Evolutionary conservation across 2,329 filamentous ascomycete species (phyloP).

Genomic region (Cadophora luteo-olivacea): DNA sequence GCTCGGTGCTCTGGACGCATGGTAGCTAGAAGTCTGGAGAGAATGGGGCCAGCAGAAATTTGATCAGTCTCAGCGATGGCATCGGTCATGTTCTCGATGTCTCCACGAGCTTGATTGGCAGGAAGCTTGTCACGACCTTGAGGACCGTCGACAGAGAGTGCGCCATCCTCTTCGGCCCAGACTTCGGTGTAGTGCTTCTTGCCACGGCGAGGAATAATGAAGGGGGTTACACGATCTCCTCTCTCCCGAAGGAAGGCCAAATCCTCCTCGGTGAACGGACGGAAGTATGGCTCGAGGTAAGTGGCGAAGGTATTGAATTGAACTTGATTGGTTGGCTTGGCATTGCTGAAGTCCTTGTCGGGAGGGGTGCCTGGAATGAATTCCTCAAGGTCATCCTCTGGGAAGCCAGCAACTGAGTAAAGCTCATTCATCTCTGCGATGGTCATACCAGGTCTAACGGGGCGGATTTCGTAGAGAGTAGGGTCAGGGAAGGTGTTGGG

Average conservation of each 20-base stretch:
- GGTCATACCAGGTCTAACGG: constrained; percentile 75
- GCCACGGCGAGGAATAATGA: constrained; percentile 84
- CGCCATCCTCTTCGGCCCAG: constrained; percentile 93
- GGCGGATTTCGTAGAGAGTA: constrained; percentile 90
- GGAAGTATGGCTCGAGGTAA: constrained; percentile 90
- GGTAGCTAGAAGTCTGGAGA: constrained; percentile 79
- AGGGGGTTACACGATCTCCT: constrained; percentile 83
- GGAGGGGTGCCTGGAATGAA: constrained; percentile 88
- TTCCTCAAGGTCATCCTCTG: constrained; percentile 79
- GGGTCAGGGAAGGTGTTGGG: constrained; percentile 91
- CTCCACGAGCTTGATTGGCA: constrained; percentile 83
- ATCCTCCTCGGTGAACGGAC: constrained; percentile 90
- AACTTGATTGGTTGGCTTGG: constrained; percentile 93
- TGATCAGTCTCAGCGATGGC: constrained; percentile 87
- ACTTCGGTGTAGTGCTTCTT: constrained; percentile 86
- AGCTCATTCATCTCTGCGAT: constrained; percentile 88
- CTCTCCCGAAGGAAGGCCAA: constrained; percentile 90
- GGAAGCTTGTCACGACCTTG: constrained; percentile 70
- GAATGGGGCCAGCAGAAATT: constrained; percentile 85
- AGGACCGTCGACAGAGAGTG: constrained; percentile 73
- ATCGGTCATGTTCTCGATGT: constrained; percentile 86
- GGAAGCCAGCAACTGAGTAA: constrained; percentile 86
- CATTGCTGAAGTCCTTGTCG: constrained; percentile 93
- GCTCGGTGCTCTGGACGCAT: constrained; percentile 77
- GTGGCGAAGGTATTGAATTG: constrained; percentile 92